Percentiles rank a stretch among this genome's conserved stretches.
Conservation (phyloP, 2,329 filamentous ascomycete genomes). For the Colletotrichum tofieldiae region DNA sequence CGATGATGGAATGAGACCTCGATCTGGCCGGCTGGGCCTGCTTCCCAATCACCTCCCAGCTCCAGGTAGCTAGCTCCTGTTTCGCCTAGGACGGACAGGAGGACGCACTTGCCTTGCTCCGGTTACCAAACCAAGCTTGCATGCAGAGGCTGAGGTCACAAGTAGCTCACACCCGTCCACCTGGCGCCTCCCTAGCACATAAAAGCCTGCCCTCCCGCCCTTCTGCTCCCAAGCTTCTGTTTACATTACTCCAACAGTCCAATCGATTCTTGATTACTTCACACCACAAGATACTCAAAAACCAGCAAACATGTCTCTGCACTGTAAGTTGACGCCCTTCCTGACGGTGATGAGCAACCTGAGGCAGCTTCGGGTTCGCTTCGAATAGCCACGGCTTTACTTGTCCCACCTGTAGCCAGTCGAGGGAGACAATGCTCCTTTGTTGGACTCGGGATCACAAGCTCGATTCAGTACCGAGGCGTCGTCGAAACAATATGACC, state of each 20-base stretch:
- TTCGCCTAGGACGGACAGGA: constrained; percentile 28
- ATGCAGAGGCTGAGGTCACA: constrained; percentile 41
- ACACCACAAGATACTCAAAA: constrained; percentile 37
- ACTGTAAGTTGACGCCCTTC: constrained; percentile 62
- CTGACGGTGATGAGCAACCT: neutral
- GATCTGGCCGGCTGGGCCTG: constrained; percentile 24
- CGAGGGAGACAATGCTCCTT: neutral
- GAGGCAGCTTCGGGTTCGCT: neutral
- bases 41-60: constrained; percentile 18
- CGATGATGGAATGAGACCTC: constrained; percentile 42
- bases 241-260: constrained; percentile 14
- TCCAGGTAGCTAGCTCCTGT: constrained; percentile 30
- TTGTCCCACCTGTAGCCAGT: too few species aligned
- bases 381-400: neutral
- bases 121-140: constrained; percentile 18
- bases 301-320: constrained; percentile 69
- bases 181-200: constrained; percentile 29
- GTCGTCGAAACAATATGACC: neutral
- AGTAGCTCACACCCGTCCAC: constrained; percentile 31
- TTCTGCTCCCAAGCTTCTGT: neutral
- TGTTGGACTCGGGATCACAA: neutral
- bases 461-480: neutral
- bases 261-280: constrained; percentile 34
- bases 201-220: constrained; percentile 41
- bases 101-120: constrained; percentile 29